Evolutionary conservation across 2,329 filamentous ascomycete genomes (phyloP).

Genomic region (Aspergillaceae sp.): DNA sequence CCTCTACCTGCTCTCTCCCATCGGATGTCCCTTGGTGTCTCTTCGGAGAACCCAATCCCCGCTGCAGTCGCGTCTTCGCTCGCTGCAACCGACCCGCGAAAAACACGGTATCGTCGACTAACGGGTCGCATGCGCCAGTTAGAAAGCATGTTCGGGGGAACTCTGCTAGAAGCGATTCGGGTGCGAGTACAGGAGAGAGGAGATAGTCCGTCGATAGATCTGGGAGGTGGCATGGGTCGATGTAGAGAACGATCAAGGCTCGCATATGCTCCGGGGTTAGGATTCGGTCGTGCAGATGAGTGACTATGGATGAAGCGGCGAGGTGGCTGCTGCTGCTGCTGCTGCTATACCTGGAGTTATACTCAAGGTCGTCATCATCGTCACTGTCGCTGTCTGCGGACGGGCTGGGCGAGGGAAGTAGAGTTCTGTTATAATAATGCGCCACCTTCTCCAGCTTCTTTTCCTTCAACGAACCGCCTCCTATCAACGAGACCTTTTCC

Average conservation of each 20-base stretch:
- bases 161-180: slow-evolving; percentile 69
- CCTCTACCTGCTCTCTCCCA: slow-evolving; percentile 68
- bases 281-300: slow-evolving; percentile 93
- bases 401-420: slow-evolving; percentile 64
- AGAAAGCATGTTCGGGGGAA: slow-evolving; percentile 94
- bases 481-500: slow-evolving; percentile 91
- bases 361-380: no score
- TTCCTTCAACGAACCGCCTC: slow-evolving; percentile 72
- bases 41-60: slow-evolving; percentile 46
- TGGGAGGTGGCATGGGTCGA: slow-evolving; percentile 84
- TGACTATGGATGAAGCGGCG: slow-evolving; percentile 93
- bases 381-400: slow-evolving; percentile 47
- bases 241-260: slow-evolving; percentile 96
- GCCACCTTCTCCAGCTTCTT: slow-evolving; percentile 80
- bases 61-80: slow-evolving; percentile 55
- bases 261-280: slow-evolving; percentile 97
- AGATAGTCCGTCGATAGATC: slow-evolving; percentile 89
- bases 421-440: slow-evolving; percentile 51
- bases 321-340: slow-evolving; percentile 66
- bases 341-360: no score
- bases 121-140: slow-evolving; percentile 86
- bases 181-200: slow-evolving; percentile 80
- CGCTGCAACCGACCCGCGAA: slow-evolving; percentile 83
- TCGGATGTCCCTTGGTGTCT: slow-evolving; percentile 52
- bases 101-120: slow-evolving; percentile 95